Conservation (phyloP, 2,329 filamentous ascomycete species). For the Aspergillus felis region DNA sequence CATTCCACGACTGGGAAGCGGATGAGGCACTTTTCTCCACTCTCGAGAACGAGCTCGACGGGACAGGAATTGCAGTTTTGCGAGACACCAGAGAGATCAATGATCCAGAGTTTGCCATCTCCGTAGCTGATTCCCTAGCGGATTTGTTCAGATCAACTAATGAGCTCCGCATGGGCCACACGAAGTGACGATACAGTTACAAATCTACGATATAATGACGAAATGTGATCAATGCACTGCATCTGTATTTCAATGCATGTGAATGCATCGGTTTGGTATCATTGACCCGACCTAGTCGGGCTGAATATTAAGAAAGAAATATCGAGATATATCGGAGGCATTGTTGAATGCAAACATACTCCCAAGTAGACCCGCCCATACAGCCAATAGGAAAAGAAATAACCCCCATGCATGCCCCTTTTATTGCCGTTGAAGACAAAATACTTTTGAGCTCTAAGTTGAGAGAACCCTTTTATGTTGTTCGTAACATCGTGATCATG, state of each 20-base stretch:
- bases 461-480: constrained; percentile 48
- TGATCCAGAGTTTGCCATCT: constrained; percentile 25
- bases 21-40: constrained; percentile 47
- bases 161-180: background rate
- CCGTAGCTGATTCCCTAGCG: constrained; percentile 16
- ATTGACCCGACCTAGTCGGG: constrained; percentile 11
- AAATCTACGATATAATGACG: background rate
- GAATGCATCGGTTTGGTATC: constrained; percentile 5
- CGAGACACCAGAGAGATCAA: constrained; percentile 42
- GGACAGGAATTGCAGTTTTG: constrained; percentile 48
- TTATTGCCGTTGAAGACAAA: constrained; percentile 61
- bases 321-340: constrained; percentile 23
- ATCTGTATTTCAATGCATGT: background rate
- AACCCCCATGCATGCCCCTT: constrained; percentile 33
- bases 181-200: background rate
- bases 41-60: constrained; percentile 48
- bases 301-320: constrained; percentile 21
- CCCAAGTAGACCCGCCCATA: constrained; percentile 27
- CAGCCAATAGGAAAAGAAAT: constrained; percentile 24
- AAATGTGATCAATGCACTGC: background rate
- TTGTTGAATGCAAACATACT: constrained; percentile 38
- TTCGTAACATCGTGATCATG: constrained; percentile 58
- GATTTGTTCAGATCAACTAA: constrained; percentile 11
- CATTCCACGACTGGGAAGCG: constrained; percentile 52
- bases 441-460: constrained; percentile 47